Evolutionary conservation across 129 eudicot species (phyloP), one percentile per base, ranked within the genome.

Genomic region (Scalesia atractyloides): DNA sequence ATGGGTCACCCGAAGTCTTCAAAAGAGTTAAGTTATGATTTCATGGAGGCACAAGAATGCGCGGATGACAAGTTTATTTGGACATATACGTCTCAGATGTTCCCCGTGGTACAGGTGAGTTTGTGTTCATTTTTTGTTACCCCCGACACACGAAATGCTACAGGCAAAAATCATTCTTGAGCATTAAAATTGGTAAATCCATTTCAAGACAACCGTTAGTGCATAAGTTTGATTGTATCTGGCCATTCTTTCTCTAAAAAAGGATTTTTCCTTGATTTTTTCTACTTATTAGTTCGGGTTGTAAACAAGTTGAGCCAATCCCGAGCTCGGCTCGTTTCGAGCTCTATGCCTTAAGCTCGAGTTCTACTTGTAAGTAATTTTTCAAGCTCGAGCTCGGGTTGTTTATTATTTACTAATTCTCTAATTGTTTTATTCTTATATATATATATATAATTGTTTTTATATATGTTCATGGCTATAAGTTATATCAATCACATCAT

Each of bases 81-180:
- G 96, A 84, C 93, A 0, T 92, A 92, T 70, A 83, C 84, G 19
- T 92, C 97, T 39, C 83, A 77, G 22, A 58, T 82, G 64, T 92
- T 86, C 68, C 87, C 88, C 0, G 88, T 92, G 93, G 80, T 43
- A 52, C 96, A 92, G 93, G 97, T 91, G 49, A 73, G 52, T 53
- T 19, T 2, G 2, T 30, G 9, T 16, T 26, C 14, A 30, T 16
- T 60, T 58, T 11, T 60, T 15, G 9, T 56, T 70, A 70, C 52
- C 19, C 22, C 52, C 22, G 4, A 19, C 41, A 54, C 41, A 54
- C 20, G 20, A 70, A 70, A 70, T 70, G 66, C 52, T 22, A 19
- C 52, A 14, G 17, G 47, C n/a, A 36, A 54, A 70, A 13, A 19
- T 5, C 9, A 18, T 41, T 41, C 14, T 8, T 9, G 22, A 20